Conservation (phyloP, 164 flowering plant species). For the Paratinospora sagittata region DNA sequence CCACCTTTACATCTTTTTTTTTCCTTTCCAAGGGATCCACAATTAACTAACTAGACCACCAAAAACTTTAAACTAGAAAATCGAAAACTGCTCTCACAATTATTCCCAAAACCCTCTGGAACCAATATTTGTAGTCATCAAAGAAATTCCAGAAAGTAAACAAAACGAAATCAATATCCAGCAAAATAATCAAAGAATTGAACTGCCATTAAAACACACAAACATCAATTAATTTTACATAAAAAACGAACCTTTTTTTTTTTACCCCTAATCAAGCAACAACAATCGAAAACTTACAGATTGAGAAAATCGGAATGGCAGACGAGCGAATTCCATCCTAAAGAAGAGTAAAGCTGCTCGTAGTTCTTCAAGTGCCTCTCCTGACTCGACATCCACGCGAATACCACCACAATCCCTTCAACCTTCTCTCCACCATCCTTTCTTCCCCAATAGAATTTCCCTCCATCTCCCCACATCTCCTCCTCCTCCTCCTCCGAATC, state of each 20-base stretch:
- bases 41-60: not conserved
- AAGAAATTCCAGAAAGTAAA: not conserved
- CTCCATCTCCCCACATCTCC: conserved; percentile 88
- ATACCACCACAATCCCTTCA: conserved; percentile 76
- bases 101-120: too few species aligned
- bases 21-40: not conserved
- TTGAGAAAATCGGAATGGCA: conserved; percentile 86
- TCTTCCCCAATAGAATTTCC: conserved; percentile 83
- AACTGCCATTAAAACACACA: not conserved
- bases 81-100: too few species aligned
- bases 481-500: too few species aligned
- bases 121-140: not conserved
- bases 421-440: conserved; percentile 36
- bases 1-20: not conserved
- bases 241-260: too few species aligned
- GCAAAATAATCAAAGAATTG: not conserved
- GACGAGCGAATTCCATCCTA: conserved; percentile 86
- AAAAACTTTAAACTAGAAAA: not conserved
- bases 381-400: conserved; percentile 92
- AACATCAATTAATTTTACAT: too few species aligned
- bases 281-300: conserved; percentile 42
- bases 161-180: not conserved
- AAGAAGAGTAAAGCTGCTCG: conserved; percentile 64
- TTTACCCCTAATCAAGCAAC: not conserved
- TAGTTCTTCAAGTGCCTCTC: conserved; percentile 66